A percentile compares a stretch with the other conserved stretches of the same genome.
phyloP scores from a whole-genome alignment of 176 grass and related monocot genomes.

The Juncus inflexus region DNA sequence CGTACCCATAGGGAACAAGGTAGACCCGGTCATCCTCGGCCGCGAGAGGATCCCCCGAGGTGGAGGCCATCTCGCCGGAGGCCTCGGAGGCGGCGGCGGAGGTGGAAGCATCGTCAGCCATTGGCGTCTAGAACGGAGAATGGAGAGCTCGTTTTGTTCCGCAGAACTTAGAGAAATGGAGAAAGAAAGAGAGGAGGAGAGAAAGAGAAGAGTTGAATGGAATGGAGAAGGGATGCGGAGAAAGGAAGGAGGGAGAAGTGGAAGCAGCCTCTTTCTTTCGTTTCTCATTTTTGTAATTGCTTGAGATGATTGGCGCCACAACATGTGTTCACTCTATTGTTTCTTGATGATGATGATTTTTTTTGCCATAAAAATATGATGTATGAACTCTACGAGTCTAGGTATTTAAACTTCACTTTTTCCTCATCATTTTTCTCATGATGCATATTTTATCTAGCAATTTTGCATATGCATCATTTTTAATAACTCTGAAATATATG shows the following conservation, averaged over 20 bases:
- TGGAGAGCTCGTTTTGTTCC: slow-evolving; percentile 21
- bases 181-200: neutral
- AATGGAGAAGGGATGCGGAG: slow-evolving; percentile 2
- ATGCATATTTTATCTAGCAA: no score
- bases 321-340: neutral
- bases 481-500: no score
- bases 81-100: neutral
- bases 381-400: no score
- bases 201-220: neutral
- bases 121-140: slow-evolving; percentile 16
- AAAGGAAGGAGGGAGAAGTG: neutral
- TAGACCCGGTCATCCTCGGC: slow-evolving; percentile 51
- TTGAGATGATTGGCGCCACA: neutral
- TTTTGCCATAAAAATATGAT: no score
- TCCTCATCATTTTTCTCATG: no score
- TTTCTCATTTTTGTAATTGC: slow-evolving; percentile 5
- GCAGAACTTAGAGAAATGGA: neutral
- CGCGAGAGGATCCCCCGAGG: neutral
- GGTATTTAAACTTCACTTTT: no score
- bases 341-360: slow-evolving; percentile 2
- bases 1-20: slow-evolving; percentile 61
- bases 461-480: no score
- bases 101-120: slow-evolving; percentile 19
- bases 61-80: neutral
- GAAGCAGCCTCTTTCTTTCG: neutral